Percentiles rank a stretch among this genome's conserved stretches.
phyloP scores from a whole-genome alignment of 2,329 filamentous ascomycete genomes.

The Paecilomyces sp. region DNA sequence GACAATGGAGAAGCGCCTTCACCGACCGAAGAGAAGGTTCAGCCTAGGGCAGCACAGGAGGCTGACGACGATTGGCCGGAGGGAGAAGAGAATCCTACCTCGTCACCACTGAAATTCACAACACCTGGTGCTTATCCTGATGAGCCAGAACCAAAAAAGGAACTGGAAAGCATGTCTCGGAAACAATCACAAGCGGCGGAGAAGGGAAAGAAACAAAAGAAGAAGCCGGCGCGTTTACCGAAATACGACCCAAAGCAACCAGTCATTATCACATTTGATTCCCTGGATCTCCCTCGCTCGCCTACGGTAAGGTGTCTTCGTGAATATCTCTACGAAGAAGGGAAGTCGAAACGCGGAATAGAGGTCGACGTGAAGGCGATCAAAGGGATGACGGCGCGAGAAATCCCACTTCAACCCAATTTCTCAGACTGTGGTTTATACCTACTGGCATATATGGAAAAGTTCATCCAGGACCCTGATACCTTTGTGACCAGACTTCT shows the following conservation, averaged over 20 bases:
- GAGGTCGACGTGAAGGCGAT: conserved; percentile 39
- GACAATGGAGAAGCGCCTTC: conserved; percentile 9
- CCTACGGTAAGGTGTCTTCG: conserved; percentile 62
- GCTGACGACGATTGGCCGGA: conserved; percentile 22
- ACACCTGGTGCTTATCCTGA: conserved; percentile 7
- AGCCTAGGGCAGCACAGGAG: conserved; percentile 2
- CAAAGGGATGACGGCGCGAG: conserved; percentile 61
- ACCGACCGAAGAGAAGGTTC: background rate
- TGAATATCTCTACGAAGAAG: conserved; percentile 70
- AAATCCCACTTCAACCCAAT: conserved; percentile 75
- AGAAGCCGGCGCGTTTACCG: conserved; percentile 20
- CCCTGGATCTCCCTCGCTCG: conserved; percentile 60
- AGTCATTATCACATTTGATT: conserved; percentile 81
- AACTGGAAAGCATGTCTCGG: conserved; percentile 2
- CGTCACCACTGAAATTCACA: conserved; percentile 10
- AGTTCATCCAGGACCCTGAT: conserved; percentile 71
- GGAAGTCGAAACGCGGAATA: conserved; percentile 52
- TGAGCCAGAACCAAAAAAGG: conserved; percentile 6
- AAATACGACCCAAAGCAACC: conserved; percentile 50
- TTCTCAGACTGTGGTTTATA: conserved; percentile 86
- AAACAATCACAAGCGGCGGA: conserved; percentile 7
- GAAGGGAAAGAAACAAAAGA: conserved; percentile 17
- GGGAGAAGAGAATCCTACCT: conserved; percentile 17
- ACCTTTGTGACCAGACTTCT: conserved; percentile 62
- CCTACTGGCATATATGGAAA: conserved; percentile 73